Conservation (phyloP, 805 yeast genomes). For the Saccharomycopsis microspora region DNA sequence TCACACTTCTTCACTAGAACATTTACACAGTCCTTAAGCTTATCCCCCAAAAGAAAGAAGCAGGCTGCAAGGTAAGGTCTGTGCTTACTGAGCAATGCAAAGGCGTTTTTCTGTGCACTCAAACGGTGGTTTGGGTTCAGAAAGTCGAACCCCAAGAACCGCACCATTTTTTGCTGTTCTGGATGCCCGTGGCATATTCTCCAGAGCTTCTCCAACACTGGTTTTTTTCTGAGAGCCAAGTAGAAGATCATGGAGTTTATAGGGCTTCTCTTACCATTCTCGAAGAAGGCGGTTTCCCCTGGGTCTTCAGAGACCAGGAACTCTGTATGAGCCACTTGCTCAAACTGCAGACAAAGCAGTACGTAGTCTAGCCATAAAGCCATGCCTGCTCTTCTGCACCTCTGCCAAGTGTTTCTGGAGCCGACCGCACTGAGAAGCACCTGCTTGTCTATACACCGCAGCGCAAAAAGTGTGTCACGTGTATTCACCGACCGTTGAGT, state of each 20-base stretch:
- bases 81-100: slow-evolving; percentile 80
- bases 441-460: slow-evolving; percentile 72
- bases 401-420: slow-evolving; percentile 43
- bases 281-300: slow-evolving; percentile 7
- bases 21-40: slow-evolving; percentile 65
- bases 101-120: slow-evolving; percentile 90
- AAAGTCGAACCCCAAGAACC: slow-evolving; percentile 68
- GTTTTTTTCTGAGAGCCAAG: slow-evolving; percentile 68
- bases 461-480: slow-evolving; percentile 83
- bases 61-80: slow-evolving; percentile 80
- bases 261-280: slow-evolving; percentile 47
- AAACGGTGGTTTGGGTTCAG: slow-evolving; percentile 58
- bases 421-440: slow-evolving; percentile 41
- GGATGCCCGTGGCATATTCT: slow-evolving; percentile 60
- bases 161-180: slow-evolving; percentile 75
- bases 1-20: slow-evolving; percentile 57
- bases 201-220: slow-evolving; percentile 75
- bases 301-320: slow-evolving; percentile 37
- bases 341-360: slow-evolving; percentile 42
- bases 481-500: slow-evolving; percentile 46
- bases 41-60: slow-evolving; percentile 70
- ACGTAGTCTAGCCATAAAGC: slow-evolving; percentile 55
- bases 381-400: slow-evolving; percentile 47
- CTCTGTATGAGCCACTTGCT: slow-evolving; percentile 60
- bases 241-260: slow-evolving; percentile 62